Evolutionary conservation across 768 basidiomycete species (phyloP).

Genomic region (Russula olivacea): DNA sequence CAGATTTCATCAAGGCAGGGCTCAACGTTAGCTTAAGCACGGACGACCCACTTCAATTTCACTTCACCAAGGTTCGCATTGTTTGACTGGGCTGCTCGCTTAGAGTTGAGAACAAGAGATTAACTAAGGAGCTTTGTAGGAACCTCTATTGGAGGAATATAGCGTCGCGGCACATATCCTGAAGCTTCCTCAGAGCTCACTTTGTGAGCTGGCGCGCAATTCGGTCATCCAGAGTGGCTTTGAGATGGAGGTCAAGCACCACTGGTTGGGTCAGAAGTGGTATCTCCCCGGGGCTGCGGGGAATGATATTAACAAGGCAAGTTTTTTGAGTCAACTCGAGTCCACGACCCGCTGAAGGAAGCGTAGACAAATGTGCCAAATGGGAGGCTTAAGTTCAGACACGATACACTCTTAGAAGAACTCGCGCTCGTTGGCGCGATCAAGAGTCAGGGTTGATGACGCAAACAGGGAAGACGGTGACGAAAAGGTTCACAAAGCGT

Average conservation of each 20-base stretch:
- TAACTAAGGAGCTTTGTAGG: constrained; percentile 39
- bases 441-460: not conserved
- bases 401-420: constrained; percentile 84
- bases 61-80: constrained; percentile 83
- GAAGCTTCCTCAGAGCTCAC: constrained; percentile 87
- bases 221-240: constrained; percentile 96
- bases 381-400: constrained; percentile 83
- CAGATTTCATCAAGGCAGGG: constrained; percentile 94
- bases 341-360: not conserved
- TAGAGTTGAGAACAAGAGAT: not conserved
- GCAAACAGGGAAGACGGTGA: not conserved
- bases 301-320: constrained; percentile 92
- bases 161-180: constrained; percentile 98
- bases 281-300: constrained; percentile 89
- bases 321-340: not conserved
- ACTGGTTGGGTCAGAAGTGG: constrained; percentile 92
- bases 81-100: not conserved
- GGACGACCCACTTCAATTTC: constrained; percentile 94
- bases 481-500: not conserved
- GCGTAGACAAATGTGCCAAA: constrained; percentile 94
- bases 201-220: constrained; percentile 97
- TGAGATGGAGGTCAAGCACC: constrained; percentile 96
- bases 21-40: constrained; percentile 95
- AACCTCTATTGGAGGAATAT: constrained; percentile 94
- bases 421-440: constrained; percentile 52